Conservation (phyloP, 495 filamentous ascomycete genomes). For the Penicillium coprophilum region DNA sequence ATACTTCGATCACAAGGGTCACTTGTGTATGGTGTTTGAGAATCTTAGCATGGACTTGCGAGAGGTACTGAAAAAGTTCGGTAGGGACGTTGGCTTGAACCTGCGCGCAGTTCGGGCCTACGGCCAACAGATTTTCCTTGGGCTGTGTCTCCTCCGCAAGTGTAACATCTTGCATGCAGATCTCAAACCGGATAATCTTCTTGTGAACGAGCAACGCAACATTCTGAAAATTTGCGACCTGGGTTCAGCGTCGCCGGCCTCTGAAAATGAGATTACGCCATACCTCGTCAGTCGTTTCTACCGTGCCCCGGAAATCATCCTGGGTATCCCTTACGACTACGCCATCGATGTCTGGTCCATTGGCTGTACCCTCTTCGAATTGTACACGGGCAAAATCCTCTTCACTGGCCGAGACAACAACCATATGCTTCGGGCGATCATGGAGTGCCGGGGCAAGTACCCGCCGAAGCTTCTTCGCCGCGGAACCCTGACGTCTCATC, state of each 20-base stretch:
- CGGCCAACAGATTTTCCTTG: slow-evolving; percentile 91
- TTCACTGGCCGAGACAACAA: slow-evolving; percentile 96
- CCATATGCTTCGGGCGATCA: slow-evolving; percentile 92
- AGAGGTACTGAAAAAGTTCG: slow-evolving; percentile 94
- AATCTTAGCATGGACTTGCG: slow-evolving; percentile 89
- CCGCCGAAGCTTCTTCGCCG: slow-evolving; percentile 81
- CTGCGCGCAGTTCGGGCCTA: slow-evolving; percentile 81
- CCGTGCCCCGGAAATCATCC: slow-evolving; percentile 92
- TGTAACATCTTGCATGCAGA: slow-evolving; percentile 94
- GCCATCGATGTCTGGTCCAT: slow-evolving; percentile 97
- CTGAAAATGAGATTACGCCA: slow-evolving; percentile 86
- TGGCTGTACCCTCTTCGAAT: slow-evolving; percentile 93
- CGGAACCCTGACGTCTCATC: slow-evolving; percentile 66
- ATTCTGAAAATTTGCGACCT: slow-evolving; percentile 93
- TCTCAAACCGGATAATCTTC: slow-evolving; percentile 94
- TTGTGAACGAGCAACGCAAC: slow-evolving; percentile 83
- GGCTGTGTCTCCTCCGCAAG: slow-evolving; percentile 78
- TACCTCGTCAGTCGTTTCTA: slow-evolving; percentile 98
- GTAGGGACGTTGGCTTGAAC: slow-evolving; percentile 89
- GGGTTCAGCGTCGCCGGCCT: slow-evolving; percentile 86
- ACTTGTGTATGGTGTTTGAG: slow-evolving; percentile 96
- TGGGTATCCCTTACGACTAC: slow-evolving; percentile 92
- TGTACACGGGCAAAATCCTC: slow-evolving; percentile 96
- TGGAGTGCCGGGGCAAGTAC: slow-evolving; percentile 94
- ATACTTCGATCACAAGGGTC: slow-evolving; percentile 88